Evolutionary conservation across 345 rosid species (phyloP).

Genomic region (Jatropha curcas): DNA sequence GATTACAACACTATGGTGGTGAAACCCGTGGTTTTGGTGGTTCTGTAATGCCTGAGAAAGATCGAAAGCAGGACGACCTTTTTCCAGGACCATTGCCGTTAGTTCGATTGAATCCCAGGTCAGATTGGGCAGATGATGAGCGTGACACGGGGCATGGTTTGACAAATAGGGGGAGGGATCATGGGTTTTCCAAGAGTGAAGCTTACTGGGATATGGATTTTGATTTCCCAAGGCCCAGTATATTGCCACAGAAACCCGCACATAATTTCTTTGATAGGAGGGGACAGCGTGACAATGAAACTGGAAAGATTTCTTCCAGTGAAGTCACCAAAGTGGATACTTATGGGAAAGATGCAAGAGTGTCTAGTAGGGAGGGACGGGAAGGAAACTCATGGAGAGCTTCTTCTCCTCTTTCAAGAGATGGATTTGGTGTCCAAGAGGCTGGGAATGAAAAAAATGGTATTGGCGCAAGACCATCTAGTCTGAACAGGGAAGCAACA

Average conservation of each 20-base stretch:
- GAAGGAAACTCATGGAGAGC: conserved; percentile 75
- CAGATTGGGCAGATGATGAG: conserved; percentile 99
- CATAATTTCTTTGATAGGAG: conserved; percentile 50
- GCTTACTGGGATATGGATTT: conserved; percentile 74
- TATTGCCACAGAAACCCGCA: conserved; percentile 59
- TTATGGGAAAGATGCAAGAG: conserved; percentile 46
- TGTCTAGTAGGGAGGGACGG: conserved; percentile 55
- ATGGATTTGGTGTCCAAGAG: conserved; percentile 41
- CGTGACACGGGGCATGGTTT: conserved; percentile 85
- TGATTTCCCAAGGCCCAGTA: conserved; percentile 65
- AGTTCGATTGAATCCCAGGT: conserved; percentile 77
- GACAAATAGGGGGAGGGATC: conserved; percentile 59
- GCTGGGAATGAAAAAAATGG: conserved; percentile 46
- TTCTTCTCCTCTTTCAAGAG: conserved; percentile 54
- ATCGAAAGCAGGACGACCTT: conserved; percentile 57
- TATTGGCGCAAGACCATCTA: conserved; percentile 45
- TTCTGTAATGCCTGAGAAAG: conserved; percentile 46
- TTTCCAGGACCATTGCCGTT: conserved; percentile 72
- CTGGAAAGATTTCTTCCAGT: conserved; percentile 56
- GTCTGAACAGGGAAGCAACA: conserved; percentile 49
- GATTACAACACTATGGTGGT: conserved; percentile 41
- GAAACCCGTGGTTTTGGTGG: conserved; percentile 37
- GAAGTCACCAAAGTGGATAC: conserved; percentile 52
- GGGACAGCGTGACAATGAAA: conserved; percentile 64
- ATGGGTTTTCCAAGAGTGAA: conserved; percentile 59